These are phyloP conservation scores for Penstemon barbatus DNA, from an alignment of 257 asterid genomes.

Conservation along the genomic window DNA sequence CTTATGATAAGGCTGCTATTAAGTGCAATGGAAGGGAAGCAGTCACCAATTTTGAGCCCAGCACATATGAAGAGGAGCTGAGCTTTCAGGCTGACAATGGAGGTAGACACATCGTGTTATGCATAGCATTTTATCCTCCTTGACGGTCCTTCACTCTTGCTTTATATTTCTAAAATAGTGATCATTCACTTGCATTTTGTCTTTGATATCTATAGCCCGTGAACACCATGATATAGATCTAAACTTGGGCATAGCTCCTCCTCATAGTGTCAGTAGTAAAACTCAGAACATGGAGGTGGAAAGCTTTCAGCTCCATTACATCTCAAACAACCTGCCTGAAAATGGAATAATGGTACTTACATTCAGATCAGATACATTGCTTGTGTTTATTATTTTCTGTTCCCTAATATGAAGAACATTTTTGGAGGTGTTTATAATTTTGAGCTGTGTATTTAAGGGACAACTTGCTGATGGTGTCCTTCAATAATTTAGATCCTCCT, in stretches of 20 bases:
- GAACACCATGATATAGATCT: conserved; percentile 54
- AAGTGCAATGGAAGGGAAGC: conserved; percentile 90
- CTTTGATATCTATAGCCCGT: conserved; percentile 36
- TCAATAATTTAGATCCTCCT: not conserved
- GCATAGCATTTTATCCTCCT: not conserved
- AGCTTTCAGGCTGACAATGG: conserved; percentile 48
- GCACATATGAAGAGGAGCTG: conserved; percentile 61
- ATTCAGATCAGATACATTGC: conserved; percentile 8
- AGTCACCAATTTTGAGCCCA: conserved; percentile 81
- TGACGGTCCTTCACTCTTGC: conserved; percentile 12
- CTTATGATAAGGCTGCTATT: conserved; percentile 91
- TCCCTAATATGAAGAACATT: not conserved
- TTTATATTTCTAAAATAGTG: not conserved
- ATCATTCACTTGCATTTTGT: conserved; percentile 22
- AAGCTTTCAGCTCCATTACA: conserved; percentile 36
- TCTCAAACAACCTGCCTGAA: conserved; percentile 39
- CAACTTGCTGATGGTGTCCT: conserved; percentile 11
- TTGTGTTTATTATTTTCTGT: not conserved
- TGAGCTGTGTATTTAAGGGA: not conserved
- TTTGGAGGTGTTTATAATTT: not conserved
- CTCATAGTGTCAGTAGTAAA: conserved; percentile 33
- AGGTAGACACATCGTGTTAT: conserved; percentile 37
- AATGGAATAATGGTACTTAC: conserved; percentile 50
- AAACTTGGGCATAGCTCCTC: conserved; percentile 70
- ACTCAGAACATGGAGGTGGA: conserved; percentile 38